Base-by-base conservation (phyloP, 78 protist species). In the Cavenderia fasciculata region DNA sequence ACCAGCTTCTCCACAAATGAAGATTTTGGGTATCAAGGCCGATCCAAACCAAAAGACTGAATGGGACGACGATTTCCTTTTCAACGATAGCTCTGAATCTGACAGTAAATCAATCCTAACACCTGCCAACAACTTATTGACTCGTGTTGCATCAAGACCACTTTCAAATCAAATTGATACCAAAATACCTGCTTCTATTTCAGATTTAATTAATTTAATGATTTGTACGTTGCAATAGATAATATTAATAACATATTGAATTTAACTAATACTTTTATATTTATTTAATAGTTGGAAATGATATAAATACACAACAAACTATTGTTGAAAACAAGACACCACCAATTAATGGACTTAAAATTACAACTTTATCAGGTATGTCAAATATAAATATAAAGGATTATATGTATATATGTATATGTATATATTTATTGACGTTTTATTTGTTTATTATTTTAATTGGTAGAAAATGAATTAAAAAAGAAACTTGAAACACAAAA, bases 1-100 rank as follows among this genome's bases (percentile, higher is more conserved):
- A 12, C 72, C 43, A 18, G 54, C 33, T 16, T 41, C 40, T 34
- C 66, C 87, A 59, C 87, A 78, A 52, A 68, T 82, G 78, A 82
- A 82, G 51, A 82, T 82, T 68, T 57, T 82, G 52, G 93, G 93
- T 74, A 87, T 87, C 12, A 59, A 63, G 52, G 93, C 93, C 1
- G 93, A 87, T 74, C 93, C 93, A 33, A 74, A 57, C 2, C 29
- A 38, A 14, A 87, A 87, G 43, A 47, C 76, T 4, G 86, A 73
- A 19, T 87, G 93, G 93, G 93, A 87, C 51, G 93, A 87, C 27
- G 93, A 87, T 65, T 87, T 87, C 38, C 54, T 77, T 52, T 87
- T 87, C n/a, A 77, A 82, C 40, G 90, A 82, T 56, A 82, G 65
- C 33, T 82, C 90, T 5, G 90, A 82, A 29, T 56, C 71, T 31